phyloP scores from a whole-genome alignment of 2,329 filamentous ascomycete genomes.

The Verticillium tricorpus region DNA sequence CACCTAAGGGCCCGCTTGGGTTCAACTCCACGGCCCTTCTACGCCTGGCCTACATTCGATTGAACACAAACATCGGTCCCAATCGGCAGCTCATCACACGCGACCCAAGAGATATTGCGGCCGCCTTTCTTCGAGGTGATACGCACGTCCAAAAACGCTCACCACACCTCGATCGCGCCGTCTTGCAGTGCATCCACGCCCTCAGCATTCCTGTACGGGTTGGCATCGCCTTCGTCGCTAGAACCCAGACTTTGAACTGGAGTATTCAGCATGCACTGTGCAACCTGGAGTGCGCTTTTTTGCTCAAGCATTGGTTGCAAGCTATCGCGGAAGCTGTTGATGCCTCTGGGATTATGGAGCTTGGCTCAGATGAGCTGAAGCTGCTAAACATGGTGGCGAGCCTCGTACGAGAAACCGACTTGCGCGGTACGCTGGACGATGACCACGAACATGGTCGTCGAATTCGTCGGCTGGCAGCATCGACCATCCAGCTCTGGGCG shows the following conservation, averaged over 20 bases:
- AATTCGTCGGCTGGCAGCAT: conserved; percentile 15
- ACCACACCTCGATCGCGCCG: conserved; percentile 40
- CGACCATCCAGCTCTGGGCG: conserved; percentile 22
- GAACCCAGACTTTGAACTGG: conserved; percentile 50
- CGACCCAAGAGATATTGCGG: conserved; percentile 39
- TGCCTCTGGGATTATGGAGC: conserved; percentile 7
- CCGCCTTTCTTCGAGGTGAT: conserved; percentile 23
- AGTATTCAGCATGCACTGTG: conserved; percentile 50
- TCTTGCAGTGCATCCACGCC: conserved; percentile 49
- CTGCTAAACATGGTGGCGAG: conserved; percentile 16
- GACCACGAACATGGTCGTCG: conserved; percentile 12
- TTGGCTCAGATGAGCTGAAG: conserved; percentile 15
- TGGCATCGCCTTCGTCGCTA: conserved; percentile 47
- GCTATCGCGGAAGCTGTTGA: conserved; percentile 9
- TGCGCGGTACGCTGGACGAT: conserved; percentile 10
- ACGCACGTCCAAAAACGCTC: conserved; percentile 31
- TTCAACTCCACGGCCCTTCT: conserved; percentile 35
- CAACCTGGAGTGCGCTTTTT: conserved; percentile 45
- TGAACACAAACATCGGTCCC: conserved; percentile 11
- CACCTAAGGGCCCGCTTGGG: conserved; percentile 46
- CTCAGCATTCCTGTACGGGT: conserved; percentile 49
- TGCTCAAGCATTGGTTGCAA: conserved; percentile 38
- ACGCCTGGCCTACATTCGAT: conserved; percentile 21
- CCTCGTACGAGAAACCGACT: conserved; percentile 20
- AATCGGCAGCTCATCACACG: conserved; percentile 40